phyloP scores from a whole-genome alignment of 106 monocot species.

The Dendrobium catenatum region DNA sequence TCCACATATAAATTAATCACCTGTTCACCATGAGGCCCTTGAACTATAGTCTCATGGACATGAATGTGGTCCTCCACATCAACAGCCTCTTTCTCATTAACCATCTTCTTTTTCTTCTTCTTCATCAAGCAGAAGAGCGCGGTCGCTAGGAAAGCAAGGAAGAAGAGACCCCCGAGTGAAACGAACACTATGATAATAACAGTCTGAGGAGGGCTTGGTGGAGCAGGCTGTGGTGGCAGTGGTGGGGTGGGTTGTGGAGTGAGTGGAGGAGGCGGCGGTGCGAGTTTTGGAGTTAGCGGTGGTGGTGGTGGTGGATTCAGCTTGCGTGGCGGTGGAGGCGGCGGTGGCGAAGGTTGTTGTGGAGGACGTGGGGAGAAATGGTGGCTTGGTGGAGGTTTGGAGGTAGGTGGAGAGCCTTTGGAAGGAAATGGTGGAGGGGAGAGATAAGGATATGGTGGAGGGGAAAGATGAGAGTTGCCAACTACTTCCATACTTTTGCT shows the following conservation, averaged over 20 bases:
- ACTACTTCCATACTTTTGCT: neutral
- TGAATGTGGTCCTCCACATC: constrained; percentile 44
- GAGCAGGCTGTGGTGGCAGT: constrained; percentile 26
- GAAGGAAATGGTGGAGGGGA: constrained; percentile 14
- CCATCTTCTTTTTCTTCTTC: constrained; percentile 49
- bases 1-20: constrained; percentile 29
- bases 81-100: constrained; percentile 19
- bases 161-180: constrained; percentile 53
- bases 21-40: constrained; percentile 40
- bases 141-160: constrained; percentile 60
- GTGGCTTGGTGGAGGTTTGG: neutral
- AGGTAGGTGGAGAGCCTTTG: neutral
- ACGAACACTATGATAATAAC: constrained; percentile 59
- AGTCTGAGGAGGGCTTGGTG: constrained; percentile 20
- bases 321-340: constrained; percentile 5
- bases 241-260: constrained; percentile 10
- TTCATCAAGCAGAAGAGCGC: constrained; percentile 49
- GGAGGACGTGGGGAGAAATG: neutral
- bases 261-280: constrained; percentile 1
- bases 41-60: constrained; percentile 36
- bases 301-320: constrained; percentile 5
- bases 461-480: constrained; percentile 12
- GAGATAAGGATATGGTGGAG: constrained; percentile 10
- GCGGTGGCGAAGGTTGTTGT: neutral
- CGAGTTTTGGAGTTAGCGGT: neutral